phyloP scores from a whole-genome alignment of 2,329 filamentous ascomycete species.

The Phaeosphaeria sp. region DNA sequence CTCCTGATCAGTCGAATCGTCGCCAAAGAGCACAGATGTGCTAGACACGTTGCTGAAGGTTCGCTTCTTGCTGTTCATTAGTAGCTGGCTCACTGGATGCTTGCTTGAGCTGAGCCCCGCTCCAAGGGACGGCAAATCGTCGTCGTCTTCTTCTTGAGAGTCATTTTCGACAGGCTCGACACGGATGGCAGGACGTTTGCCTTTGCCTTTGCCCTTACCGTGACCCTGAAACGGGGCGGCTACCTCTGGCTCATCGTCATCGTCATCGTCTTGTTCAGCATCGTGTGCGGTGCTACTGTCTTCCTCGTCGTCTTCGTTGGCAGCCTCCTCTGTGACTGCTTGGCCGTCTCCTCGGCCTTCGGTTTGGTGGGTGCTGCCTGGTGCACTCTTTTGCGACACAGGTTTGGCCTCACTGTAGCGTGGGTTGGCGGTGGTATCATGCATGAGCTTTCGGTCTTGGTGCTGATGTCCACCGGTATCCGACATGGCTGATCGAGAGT shows the following conservation, averaged over 20 bases:
- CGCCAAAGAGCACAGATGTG: constrained; percentile 46
- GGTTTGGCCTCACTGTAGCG: constrained; percentile 32
- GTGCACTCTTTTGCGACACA: constrained; percentile 22
- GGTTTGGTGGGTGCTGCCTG: constrained; percentile 27
- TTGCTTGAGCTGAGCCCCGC: constrained; percentile 40
- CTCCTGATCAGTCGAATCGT: constrained; percentile 38
- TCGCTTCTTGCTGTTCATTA: constrained; percentile 46
- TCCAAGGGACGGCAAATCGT: constrained; percentile 35
- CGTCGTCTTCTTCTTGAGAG: constrained; percentile 33
- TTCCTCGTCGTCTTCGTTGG: constrained; percentile 44
- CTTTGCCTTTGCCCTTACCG: constrained; percentile 43
- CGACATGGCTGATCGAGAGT: constrained; percentile 28
- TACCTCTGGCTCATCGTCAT: constrained; percentile 43
- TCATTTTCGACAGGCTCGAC: constrained; percentile 42
- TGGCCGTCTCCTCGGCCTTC: constrained; percentile 35
- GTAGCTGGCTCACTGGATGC: constrained; percentile 33
- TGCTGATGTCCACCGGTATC: constrained; percentile 40
- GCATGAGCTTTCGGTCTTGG: constrained; percentile 38
- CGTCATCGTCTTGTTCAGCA: constrained; percentile 44
- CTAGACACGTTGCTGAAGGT: constrained; percentile 49
- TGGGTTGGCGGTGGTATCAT: constrained; percentile 26
- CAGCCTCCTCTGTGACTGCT: constrained; percentile 34
- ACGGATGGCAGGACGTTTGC: constrained; percentile 45
- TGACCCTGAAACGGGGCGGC: constrained; percentile 42
- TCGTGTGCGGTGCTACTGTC: constrained; percentile 40